Evolutionary conservation across 306 rosid species (phyloP).

Genomic region (Pachyrhizus erosus): DNA sequence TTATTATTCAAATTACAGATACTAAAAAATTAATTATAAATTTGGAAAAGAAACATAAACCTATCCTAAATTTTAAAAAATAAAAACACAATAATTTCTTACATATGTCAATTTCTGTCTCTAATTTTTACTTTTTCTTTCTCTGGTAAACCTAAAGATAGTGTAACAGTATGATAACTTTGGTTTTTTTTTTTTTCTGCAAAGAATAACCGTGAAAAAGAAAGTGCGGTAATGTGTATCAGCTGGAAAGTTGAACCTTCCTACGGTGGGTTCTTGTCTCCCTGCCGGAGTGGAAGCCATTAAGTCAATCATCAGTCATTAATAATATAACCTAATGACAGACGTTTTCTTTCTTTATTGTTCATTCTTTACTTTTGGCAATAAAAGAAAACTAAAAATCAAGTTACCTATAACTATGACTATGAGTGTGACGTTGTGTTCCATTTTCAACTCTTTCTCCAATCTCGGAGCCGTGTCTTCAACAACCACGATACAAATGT

Average conservation of each 20-base stretch:
- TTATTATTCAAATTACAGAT: too few relatives aligned
- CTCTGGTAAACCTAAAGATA: neutral
- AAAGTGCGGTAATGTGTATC: neutral
- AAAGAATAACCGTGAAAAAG: neutral
- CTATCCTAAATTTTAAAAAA: too few relatives aligned
- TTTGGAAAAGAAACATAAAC: too few relatives aligned
- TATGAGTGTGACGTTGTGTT: neutral
- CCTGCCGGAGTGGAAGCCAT: neutral
- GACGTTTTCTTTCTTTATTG: neutral
- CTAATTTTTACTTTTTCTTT: too few relatives aligned
- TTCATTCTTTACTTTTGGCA: neutral
- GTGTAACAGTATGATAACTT: neutral
- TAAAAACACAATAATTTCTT: too few relatives aligned
- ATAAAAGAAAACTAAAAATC: neutral
- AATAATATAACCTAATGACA: neutral
- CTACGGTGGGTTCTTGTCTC: neutral
- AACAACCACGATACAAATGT: conserved; percentile 12
- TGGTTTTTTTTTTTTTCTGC: too few relatives aligned
- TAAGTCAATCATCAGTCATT: neutral
- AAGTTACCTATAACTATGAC: neutral
- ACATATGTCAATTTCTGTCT: too few relatives aligned
- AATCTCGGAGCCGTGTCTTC: conserved; percentile 12
- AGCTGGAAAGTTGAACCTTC: neutral
- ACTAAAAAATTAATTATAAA: too few relatives aligned
- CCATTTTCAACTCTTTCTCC: conserved; percentile 4